Evolutionary conservation across 75 land plant genomes (phyloP).

Genomic region (Cupressus sempervirens): DNA sequence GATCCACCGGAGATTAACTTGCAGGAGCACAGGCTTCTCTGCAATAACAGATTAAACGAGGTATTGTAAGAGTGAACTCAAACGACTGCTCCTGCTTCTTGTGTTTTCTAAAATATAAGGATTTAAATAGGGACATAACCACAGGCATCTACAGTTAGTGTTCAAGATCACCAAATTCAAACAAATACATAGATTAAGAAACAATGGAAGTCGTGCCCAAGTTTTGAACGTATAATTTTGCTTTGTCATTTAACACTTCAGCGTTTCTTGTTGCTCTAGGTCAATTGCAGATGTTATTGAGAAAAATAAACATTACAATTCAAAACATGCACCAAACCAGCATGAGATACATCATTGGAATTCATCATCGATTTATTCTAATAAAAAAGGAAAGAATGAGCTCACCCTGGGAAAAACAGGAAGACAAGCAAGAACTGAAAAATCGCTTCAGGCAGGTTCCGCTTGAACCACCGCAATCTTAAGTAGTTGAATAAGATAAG

Average conservation of each 20-base stretch:
- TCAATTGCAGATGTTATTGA: too few species aligned
- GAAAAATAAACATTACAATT: too few species aligned
- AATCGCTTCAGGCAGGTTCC: conserved; percentile 55
- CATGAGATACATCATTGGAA: neutral
- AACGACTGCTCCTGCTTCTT: neutral
- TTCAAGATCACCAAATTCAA: too few species aligned
- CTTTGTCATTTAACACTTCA: neutral
- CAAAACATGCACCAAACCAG: too few species aligned
- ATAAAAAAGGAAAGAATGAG: neutral
- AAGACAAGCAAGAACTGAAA: conserved; percentile 73
- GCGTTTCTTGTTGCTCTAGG: too few species aligned
- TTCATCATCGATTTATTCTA: too few species aligned
- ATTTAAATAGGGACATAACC: neutral
- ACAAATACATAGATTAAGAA: neutral
- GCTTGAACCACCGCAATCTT: conserved; percentile 70
- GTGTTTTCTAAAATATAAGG: neutral
- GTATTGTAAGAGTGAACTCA: neutral
- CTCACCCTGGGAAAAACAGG: conserved; percentile 78
- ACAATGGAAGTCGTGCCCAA: neutral
- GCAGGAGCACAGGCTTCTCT: too few species aligned
- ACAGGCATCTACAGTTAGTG: neutral
- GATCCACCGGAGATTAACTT: too few species aligned
- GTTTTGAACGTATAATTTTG: neutral
- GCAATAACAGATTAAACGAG: too few species aligned
- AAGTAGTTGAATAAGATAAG: conserved; percentile 68